Evolutionary conservation across 305 asterid genomes (phyloP), one percentile per base, ranked within the genome.

Genomic region (Fraxinus platypoda): DNA sequence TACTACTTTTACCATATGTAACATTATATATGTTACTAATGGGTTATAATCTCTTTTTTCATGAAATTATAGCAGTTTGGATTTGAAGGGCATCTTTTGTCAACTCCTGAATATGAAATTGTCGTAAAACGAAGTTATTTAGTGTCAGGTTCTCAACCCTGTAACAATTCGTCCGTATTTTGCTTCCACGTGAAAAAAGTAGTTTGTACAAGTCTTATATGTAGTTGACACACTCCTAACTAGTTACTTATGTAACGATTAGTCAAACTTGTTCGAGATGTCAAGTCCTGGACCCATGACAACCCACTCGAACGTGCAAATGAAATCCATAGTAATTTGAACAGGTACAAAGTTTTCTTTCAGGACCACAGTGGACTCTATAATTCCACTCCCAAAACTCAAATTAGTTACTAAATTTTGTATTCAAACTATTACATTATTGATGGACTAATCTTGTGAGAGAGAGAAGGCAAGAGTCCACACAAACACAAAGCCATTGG

Each of bases 401-500:
- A 11, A 64, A 64, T 64, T 64, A 30, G 8, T 28, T 13, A 70
- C 38, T 70, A 70, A 9, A 13, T 26, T 30, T 70, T 70, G 41
- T 19, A 74, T 17, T 17, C 4, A 41, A 74, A 46, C 17, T 62
- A 54, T 33, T 78, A 78, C 17, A 43, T 46, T 46, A 46, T 46
- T 46, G n/a, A 46, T 46, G 57, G 57, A 46, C 19, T 49, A 49
- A 4, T 49, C 59, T 49, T 37, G 75, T 19, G 54, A 25, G n/a
- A 19, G 25, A 23, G 66, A 38, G 74, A 46, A 57, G 75, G 49
- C 28, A 81, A 52, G 84, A 74, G 78, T 75, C 12, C 23, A 71
- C 78, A 43, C 85, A 78, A 80, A 83, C 81, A 85, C 78, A 86
- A 87, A 83, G 80, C 37, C 77, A 76, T 68, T 81, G 76, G 52